Conservation (phyloP, 345 rosid species). For the Citrus maxima region DNA sequence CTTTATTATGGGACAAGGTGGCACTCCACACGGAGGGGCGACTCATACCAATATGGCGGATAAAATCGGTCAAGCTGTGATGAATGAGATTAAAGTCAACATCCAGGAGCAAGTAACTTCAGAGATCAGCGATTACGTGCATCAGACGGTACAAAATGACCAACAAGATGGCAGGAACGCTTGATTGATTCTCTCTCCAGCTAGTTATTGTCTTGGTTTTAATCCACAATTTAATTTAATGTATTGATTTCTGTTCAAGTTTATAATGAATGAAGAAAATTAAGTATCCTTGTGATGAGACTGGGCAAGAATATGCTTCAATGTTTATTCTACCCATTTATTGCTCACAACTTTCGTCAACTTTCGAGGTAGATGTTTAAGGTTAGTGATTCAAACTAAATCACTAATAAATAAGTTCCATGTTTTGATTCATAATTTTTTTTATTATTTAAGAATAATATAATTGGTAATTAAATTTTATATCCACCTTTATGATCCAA, state of each 20-base stretch:
- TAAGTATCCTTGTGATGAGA: too few species aligned
- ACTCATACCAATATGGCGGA: neutral
- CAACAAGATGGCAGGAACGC: neutral
- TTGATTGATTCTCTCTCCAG: neutral
- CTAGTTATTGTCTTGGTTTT: neutral
- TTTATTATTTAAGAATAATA: too few species aligned
- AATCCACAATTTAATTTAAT: neutral
- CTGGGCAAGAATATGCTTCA: too few species aligned
- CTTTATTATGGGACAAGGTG: neutral
- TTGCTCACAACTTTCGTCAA: too few species aligned
- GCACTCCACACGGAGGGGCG: constrained; percentile 2
- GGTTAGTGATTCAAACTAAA: too few species aligned
- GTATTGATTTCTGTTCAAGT: neutral
- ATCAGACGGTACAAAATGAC: neutral
- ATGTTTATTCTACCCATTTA: too few species aligned
- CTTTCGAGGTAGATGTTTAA: too few species aligned
- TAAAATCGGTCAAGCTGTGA: constrained; percentile 10
- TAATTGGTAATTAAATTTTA: too few species aligned
- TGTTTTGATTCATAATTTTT: too few species aligned
- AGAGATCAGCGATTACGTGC: neutral
- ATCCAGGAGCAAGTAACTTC: constrained; percentile 10
- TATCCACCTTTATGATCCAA: too few species aligned
- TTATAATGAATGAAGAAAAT: neutral
- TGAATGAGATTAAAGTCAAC: constrained; percentile 17
- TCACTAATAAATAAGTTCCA: too few species aligned